Base-by-base conservation (phyloP, 1,284 basidiomycete genomes). In the Melampsora abietis-canadensis region DNA sequence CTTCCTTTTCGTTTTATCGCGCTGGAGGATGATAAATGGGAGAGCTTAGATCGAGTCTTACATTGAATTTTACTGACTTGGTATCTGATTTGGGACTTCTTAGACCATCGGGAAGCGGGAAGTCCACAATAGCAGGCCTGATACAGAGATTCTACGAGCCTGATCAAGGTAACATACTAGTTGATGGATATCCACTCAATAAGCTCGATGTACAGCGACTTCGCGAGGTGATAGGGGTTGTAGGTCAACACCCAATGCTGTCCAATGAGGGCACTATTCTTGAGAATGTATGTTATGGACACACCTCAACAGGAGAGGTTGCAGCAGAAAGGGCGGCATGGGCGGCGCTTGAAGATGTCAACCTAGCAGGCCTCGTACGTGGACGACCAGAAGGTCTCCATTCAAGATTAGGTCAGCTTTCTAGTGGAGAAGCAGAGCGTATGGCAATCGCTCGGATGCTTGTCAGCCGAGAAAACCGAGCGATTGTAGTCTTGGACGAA, bases 101-200 rank as follows among this genome's bases (percentile, higher is more conserved):
- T 40, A 80, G 93, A 10, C 83, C 90, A 0, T 94, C 92, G 1
- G 93, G 93, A 0, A 91, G 87, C 19, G 93, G 93, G 66, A 95
- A 95, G 83, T 92, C 91, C 21, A 95, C 93, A 1, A 85, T 94
- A 77, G 88, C 90, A 0, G 84, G 89, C 0, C 85, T 97, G 2
- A 84, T 96, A 2, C 92, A 96, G 81, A 85, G 92, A 0, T 83
- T 96, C 24, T 96, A 95, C 83, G 89, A 92, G 79, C 92, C 92
- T 0, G 81, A 81, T 2, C 79, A 82, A 0, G 94, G 94, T 0
- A 80, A 79, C 1, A 87, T 96, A 77, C 82, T 83, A 17, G 82
- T 92, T 47, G 89, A 87, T 59, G 82, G 82, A 1, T 82, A 83
- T 77, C 82, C 85, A 1, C 83, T 94, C 3, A 78, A 80, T 34